Percentiles rank a stretch among this genome's conserved stretches.
Evolutionary conservation across 169 alveolate genomes (phyloP).

Genomic region (Ichthyophthirius multifiliis): DNA sequence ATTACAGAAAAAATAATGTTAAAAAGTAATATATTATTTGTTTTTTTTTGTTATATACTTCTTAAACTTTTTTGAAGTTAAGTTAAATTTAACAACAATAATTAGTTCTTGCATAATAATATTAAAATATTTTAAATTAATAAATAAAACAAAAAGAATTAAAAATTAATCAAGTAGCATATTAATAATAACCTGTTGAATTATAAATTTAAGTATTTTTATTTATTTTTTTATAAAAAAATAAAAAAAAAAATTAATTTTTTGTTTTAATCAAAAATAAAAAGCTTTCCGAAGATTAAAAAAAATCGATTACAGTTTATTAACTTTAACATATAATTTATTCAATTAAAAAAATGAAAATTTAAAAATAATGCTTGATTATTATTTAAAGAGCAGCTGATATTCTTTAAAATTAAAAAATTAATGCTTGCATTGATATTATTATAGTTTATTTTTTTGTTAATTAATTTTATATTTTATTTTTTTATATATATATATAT

Average conservation of each 20-base stretch:
- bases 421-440: conserved; percentile 36
- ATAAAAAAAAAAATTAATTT: conserved; percentile 20
- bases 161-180: not conserved
- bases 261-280: no score
- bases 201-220: not conserved
- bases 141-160: not conserved
- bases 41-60: not conserved
- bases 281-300: conserved; percentile 8
- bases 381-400: conserved; percentile 16
- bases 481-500: no score
- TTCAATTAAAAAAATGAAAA: not conserved
- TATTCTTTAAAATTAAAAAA: conserved; percentile 13
- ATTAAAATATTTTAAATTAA: not conserved
- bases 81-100: conserved; percentile 18
- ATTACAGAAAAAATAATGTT: not conserved
- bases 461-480: not conserved
- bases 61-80: not conserved
- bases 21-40: not conserved
- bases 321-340: not conserved
- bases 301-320: not conserved
- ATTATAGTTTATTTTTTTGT: no score
- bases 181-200: not conserved
- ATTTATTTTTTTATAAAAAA: no score
- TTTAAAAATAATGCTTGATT: not conserved
- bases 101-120: conserved; percentile 25